Evolutionary conservation across 2,329 filamentous ascomycete species (phyloP), one percentile per base, ranked within the genome.

Genomic region (Colletotrichum brevisporum): DNA sequence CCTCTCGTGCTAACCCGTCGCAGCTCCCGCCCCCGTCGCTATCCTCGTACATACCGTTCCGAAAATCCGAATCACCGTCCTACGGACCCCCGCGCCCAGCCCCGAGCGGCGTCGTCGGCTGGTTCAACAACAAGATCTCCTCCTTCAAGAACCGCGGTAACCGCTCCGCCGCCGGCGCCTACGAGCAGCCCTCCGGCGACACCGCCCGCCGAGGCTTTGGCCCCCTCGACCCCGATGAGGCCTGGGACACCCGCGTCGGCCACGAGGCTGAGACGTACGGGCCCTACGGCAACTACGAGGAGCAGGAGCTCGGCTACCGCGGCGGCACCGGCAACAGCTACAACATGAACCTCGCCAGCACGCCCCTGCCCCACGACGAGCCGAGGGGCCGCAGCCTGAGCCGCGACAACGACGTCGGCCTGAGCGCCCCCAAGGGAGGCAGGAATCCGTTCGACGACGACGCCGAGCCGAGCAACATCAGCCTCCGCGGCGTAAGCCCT

Each of bases 211-310:
- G 88, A 62, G 89, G 89, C 24, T 91, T 92, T 78, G 89, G 90
- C 2, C 84, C 90, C 4, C 86, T 94, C 53, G 94, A 96, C 75
- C 92, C 92, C 1, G 94, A 97, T 77, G 93, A 95, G 76, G 93
- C 93, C 2, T 97, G 94, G 94, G 93, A 96, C 81, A 82, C 92
- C 71, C 85, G 92, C 69, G 93, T 97, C 5, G 92, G 92, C 67
- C 86, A 90, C 74, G 93, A 95, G 78, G 89, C 91, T 18, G 90
- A 92, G 76, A 82, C 80, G 13, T 90, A 91, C 77, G 88, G 88
- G 2, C 81, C 83, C 2, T 83, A 84, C 24, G 86, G 86, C 56
- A 93, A 93, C 79, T 91, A 93, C 76, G 93, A 95, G 77, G 92
- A 94, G 81, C 89, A 92, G 76, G 92, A 94, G 79, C 82, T 94